Evolutionary conservation across 805 yeast genomes (phyloP).

Genomic region (Metschnikowia sp.): DNA sequence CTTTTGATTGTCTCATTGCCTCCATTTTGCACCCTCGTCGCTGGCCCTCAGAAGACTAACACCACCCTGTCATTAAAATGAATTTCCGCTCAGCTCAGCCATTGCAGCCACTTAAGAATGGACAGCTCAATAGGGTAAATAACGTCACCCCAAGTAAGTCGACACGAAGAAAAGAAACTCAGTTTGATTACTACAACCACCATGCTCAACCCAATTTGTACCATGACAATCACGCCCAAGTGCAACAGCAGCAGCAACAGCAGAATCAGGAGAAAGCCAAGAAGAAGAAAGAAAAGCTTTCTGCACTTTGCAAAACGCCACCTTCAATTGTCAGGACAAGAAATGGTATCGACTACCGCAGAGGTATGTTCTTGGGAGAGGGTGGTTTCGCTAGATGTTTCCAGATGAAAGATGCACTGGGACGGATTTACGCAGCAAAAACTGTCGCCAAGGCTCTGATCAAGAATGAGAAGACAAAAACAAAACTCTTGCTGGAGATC

Average conservation of each 20-base stretch:
- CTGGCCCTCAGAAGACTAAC: neutral
- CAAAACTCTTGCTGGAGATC: slow-evolving; percentile 85
- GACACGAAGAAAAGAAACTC: slow-evolving; percentile 22
- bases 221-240: slow-evolving; percentile 15
- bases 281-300: slow-evolving; percentile 84
- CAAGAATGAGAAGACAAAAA: slow-evolving; percentile 83
- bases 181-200: slow-evolving; percentile 19
- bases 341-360: slow-evolving; percentile 81
- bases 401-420: slow-evolving; percentile 88
- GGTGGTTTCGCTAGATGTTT: slow-evolving; percentile 99
- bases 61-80: slow-evolving; percentile 7
- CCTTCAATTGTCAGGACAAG: slow-evolving; percentile 89
- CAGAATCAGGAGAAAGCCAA: slow-evolving; percentile 24
- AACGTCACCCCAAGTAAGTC: slow-evolving; percentile 40
- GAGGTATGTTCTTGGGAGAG: slow-evolving; percentile 91
- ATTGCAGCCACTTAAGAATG: slow-evolving; percentile 52
- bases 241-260: slow-evolving; percentile 22
- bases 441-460: slow-evolving; percentile 96
- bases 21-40: neutral
- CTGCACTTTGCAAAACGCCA: slow-evolving; percentile 92
- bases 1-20: neutral
- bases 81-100: slow-evolving; percentile 37
- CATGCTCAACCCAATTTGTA: slow-evolving; percentile 10
- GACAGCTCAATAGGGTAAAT: slow-evolving; percentile 48
- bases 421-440: slow-evolving; percentile 89